These are phyloP conservation scores for Mucor velutinosus DNA, from an alignment of 371 early-diverging fungal genomes.

Conservation along the genomic window DNA sequence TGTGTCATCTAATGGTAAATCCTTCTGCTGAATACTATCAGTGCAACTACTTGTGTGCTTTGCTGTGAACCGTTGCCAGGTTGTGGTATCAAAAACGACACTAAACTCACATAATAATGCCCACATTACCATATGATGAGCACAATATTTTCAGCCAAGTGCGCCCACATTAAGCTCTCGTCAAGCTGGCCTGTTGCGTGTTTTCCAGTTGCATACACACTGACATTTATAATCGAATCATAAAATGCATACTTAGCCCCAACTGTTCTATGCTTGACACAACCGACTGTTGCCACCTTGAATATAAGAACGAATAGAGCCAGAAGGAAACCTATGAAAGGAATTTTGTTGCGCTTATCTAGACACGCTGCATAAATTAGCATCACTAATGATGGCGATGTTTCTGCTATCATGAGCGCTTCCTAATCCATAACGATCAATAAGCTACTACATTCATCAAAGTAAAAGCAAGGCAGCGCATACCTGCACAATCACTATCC, in stretches of 20 bases:
- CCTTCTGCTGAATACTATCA: background rate
- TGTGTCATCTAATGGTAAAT: background rate
- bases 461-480: background rate
- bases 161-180: background rate
- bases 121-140: background rate
- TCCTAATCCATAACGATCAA: background rate
- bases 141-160: background rate
- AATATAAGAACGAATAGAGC: background rate
- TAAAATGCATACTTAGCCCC: background rate
- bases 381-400: background rate
- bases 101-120: background rate
- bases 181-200: background rate
- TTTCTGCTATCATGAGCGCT: background rate
- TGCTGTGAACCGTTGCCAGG: background rate
- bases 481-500: background rate
- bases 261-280: background rate
- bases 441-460: too few species aligned
- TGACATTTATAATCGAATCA: background rate
- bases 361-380: background rate
- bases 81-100: background rate
- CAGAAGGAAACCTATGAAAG: background rate
- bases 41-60: background rate
- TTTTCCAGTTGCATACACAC: background rate
- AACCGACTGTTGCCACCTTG: background rate
- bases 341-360: background rate